Percentiles rank a stretch among this genome's conserved stretches.
phyloP scores from a whole-genome alignment of 2,329 filamentous ascomycete genomes.

The Fragosphaeria purpurea region DNA sequence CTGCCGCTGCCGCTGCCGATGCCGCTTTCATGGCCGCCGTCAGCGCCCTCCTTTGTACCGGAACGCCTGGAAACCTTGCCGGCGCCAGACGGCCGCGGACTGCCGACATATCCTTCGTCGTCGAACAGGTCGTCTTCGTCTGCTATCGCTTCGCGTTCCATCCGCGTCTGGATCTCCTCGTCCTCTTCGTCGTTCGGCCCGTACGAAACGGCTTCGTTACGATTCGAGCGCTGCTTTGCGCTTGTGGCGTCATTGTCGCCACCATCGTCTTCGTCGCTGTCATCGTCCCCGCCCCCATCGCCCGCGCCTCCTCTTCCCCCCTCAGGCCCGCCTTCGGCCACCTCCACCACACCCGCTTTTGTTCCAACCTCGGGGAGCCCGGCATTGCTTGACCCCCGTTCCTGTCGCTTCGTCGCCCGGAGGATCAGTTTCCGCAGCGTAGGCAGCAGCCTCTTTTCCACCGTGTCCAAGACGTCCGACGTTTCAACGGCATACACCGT shows the following conservation, averaged over 20 bases:
- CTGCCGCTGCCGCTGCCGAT: background rate
- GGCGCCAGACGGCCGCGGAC: slow-evolving; percentile 27
- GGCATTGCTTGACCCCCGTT: slow-evolving; percentile 50
- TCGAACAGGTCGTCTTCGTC: slow-evolving; percentile 41
- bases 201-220: slow-evolving; percentile 75
- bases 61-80: background rate
- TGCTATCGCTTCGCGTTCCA: slow-evolving; percentile 46
- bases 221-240: slow-evolving; percentile 65
- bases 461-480: slow-evolving; percentile 64
- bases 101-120: slow-evolving; percentile 43
- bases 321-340: slow-evolving; percentile 28
- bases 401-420: slow-evolving; percentile 76
- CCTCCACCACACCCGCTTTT: slow-evolving; percentile 43
- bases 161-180: slow-evolving; percentile 56
- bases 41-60: no score
- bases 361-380: slow-evolving; percentile 65
- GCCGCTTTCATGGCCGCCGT: background rate
- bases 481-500: slow-evolving; percentile 75
- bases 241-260: slow-evolving; percentile 64
- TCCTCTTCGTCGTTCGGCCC: slow-evolving; percentile 91
- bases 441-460: slow-evolving; percentile 73
- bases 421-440: slow-evolving; percentile 60
- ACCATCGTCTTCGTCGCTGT: slow-evolving; percentile 61
- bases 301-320: slow-evolving; percentile 25
- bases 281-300: slow-evolving; percentile 50